Evolutionary conservation across 1,284 basidiomycete genomes (phyloP), one percentile per base, ranked within the genome.

Genomic region (Kalmanozyma brasiliensis): DNA sequence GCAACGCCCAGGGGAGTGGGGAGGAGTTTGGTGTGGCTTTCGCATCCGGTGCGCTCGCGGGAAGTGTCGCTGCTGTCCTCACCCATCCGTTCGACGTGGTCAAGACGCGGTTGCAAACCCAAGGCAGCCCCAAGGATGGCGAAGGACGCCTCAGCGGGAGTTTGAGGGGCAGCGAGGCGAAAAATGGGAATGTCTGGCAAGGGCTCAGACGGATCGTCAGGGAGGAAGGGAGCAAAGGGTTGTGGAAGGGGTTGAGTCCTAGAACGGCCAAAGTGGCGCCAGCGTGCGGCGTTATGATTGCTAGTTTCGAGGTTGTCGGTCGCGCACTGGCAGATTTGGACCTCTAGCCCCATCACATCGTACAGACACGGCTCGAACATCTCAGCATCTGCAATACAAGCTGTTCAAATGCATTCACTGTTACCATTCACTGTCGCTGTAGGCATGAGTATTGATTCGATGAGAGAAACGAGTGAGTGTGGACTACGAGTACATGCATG

Each of bases 281-380:
- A n/a, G 94, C 96, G 23, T 98, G 96, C 83, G 95, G 95, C 26
- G 91, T 95, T 67, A 94, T 95, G 93, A 97, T 98, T 82, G 89
- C 91, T 52, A 93, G 90, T 79, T 98, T 91, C 81, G 94, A 98
- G 87, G 93, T 84, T 20, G 85, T 86, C 3, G 77, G 78, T 2
- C 52, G 73, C 3, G 38, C 37, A 6, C 41, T 74, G 17, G 71
- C 67, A 8, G 71, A 71, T 53, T 19, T 70, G 17, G 61, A 70
- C 11, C 29, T 67, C 34, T 62, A 32, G 4, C 19, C 16, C 29
- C 11, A 43, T 20, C n/a, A n/a, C n/a, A n/a, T n/a, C n/a, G n/a
- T n/a, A n/a, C n/a, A n/a, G n/a, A n/a, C n/a, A n/a, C n/a, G n/a
- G n/a, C n/a, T n/a, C n/a, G n/a, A n/a, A n/a, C n/a, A n/a, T n/a